Percentiles rank a stretch among this genome's conserved stretches.
phyloP scores from a whole-genome alignment of 2,329 filamentous ascomycete genomes.

The Neonectria magnoliae region DNA sequence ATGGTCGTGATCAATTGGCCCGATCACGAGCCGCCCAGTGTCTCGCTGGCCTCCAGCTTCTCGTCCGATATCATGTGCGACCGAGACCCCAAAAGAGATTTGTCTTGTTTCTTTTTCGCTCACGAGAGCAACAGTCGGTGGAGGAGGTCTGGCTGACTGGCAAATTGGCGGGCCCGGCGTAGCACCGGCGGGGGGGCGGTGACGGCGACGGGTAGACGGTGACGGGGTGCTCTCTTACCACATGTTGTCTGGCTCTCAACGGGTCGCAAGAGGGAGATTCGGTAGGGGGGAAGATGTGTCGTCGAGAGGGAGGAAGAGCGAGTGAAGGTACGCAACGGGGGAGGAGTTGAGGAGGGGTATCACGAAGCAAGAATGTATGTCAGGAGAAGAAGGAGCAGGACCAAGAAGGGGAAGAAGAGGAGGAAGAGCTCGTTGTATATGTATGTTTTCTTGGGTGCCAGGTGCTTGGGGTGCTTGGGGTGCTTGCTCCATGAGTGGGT shows the following conservation, averaged over 20 bases:
- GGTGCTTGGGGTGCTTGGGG: slow-evolving; percentile 8
- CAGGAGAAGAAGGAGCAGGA: slow-evolving; percentile 37
- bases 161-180: neutral
- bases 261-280: slow-evolving; percentile 25
- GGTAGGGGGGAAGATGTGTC: slow-evolving; percentile 14
- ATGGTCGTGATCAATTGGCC: slow-evolving; percentile 32
- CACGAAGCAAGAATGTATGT: slow-evolving; percentile 43
- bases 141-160: slow-evolving; percentile 9
- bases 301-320: slow-evolving; percentile 34
- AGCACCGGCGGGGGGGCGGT: slow-evolving; percentile 1
- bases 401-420: slow-evolving; percentile 29
- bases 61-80: slow-evolving; percentile 11
- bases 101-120: slow-evolving; percentile 14
- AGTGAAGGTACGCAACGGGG: slow-evolving; percentile 30
- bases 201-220: slow-evolving; percentile 28
- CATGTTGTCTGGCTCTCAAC: slow-evolving; percentile 40
- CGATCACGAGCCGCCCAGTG: slow-evolving; percentile 18
- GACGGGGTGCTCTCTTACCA: slow-evolving; percentile 39
- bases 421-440: slow-evolving; percentile 40
- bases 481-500: slow-evolving; percentile 17
- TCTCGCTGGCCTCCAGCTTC: slow-evolving; percentile 18
- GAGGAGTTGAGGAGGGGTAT: slow-evolving; percentile 39
- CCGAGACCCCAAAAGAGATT: neutral
- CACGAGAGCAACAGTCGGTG: slow-evolving; percentile 27
- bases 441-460: slow-evolving; percentile 30